Evolutionary conservation across 768 basidiomycete genomes (phyloP).

Genomic region (Tricholoma saponaceum): DNA sequence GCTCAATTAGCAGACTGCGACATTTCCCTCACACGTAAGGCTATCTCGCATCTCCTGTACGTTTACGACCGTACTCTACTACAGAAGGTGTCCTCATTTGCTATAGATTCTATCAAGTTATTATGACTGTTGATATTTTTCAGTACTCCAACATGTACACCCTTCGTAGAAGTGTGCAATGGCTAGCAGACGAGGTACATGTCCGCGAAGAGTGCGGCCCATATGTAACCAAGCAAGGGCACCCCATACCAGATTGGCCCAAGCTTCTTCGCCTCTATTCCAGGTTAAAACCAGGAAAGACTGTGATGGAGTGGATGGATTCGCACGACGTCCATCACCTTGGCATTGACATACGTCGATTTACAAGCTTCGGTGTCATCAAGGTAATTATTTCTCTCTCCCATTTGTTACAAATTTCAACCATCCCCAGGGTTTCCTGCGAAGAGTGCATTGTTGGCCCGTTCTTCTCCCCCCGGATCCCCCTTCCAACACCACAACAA

Average conservation of each 20-base stretch:
- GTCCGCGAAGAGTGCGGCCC: constrained; percentile 89
- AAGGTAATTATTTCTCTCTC: constrained; percentile 50
- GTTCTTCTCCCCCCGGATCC: constrained; percentile 51
- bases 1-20: constrained; percentile 91
- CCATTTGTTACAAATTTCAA: constrained; percentile 1
- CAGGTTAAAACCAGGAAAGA: constrained; percentile 75
- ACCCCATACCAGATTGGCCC: constrained; percentile 78
- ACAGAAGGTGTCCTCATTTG: constrained; percentile 3
- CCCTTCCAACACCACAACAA: constrained; percentile 15
- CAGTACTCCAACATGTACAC: constrained; percentile 99
- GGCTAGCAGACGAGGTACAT: constrained; percentile 80
- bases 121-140: constrained; percentile 96
- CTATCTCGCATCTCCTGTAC: constrained; percentile 89
- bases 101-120: constrained; percentile 87
- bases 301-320: constrained; percentile 87
- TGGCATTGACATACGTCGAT: constrained; percentile 90
- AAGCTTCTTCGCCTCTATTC: constrained; percentile 85
- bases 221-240: constrained; percentile 79
- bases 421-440: constrained; percentile 75
- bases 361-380: constrained; percentile 95
- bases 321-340: constrained; percentile 60
- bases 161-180: constrained; percentile 78
- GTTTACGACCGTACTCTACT: constrained; percentile 17
- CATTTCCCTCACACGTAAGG: constrained; percentile 73
- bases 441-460: constrained; percentile 92